Conservation (phyloP, 495 filamentous ascomycete genomes). For the Beverwykella pulmonaria region DNA sequence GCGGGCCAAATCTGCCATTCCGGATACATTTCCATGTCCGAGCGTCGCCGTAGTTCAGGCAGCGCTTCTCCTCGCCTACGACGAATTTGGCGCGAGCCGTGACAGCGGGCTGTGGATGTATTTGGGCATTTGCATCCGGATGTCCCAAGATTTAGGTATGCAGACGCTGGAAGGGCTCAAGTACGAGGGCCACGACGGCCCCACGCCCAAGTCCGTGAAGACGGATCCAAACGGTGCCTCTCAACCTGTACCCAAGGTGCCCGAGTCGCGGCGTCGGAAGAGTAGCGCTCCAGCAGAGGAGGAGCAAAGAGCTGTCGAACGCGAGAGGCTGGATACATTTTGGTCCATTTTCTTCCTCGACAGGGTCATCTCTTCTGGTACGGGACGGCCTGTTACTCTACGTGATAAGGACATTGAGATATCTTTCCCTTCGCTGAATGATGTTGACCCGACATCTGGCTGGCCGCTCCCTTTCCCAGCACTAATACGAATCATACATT, state of each 20-base stretch:
- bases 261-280: constrained; percentile 39
- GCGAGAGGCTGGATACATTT: constrained; percentile 78
- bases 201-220: constrained; percentile 57
- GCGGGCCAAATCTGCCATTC: constrained; percentile 51
- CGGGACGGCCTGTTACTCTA: constrained; percentile 69
- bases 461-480: constrained; percentile 79
- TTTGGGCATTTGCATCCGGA: constrained; percentile 78
- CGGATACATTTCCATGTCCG: constrained; percentile 77
- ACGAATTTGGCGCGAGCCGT: constrained; percentile 80
- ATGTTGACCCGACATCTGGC: constrained; percentile 58
- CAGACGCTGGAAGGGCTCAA: constrained; percentile 76
- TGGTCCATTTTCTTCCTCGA: constrained; percentile 88
- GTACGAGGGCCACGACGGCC: constrained; percentile 62
- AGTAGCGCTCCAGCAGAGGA: constrained; percentile 56
- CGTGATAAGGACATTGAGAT: constrained; percentile 81
- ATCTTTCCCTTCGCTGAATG: constrained; percentile 66
- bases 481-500: constrained; percentile 77
- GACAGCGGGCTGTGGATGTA: constrained; percentile 93
- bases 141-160: constrained; percentile 82
- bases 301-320: constrained; percentile 57
- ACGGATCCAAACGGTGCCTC: constrained; percentile 52
- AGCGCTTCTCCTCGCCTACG: constrained; percentile 78
- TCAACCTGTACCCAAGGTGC: constrained; percentile 39
- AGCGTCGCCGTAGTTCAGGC: constrained; percentile 79
- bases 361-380: constrained; percentile 80